Base-by-base conservation (phyloP, 148 eudicot genomes). In the Chenopodium formosanum region DNA sequence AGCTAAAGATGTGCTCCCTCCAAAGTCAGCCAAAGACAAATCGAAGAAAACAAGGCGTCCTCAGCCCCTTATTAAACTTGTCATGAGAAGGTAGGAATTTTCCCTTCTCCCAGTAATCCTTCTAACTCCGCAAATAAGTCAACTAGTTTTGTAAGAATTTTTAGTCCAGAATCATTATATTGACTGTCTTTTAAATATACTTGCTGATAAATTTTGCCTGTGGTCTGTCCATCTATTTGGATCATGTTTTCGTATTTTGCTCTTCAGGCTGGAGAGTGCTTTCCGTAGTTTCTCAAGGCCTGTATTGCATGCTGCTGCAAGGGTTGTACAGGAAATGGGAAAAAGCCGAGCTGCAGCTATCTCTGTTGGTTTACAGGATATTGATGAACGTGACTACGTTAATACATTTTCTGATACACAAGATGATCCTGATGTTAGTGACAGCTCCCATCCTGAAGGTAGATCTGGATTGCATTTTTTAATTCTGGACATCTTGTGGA, bases 321-420 rank as follows among this genome's bases (percentile, higher is more conserved):
- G 99, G 84, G 97, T 96, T 86, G 99, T 96, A 67, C 99, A 96
- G 85, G 99, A 96, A 86, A 96, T 96, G 98, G 98, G 99, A 71
- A 96, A 89, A 90, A 96, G 98, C 88, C 91, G 99, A 81, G 99
- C 99, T 74, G 99, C 99, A n/a, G 98, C 99, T 75, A 92, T 96
- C 90, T 84, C 98, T 80, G 87, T 94, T 74, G 99, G 99, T 77
- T 85, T 93, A 80, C 90, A 88, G 83, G 98, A 96, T 87, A 90
- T 96, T 88, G 98, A 96, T 83, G 99, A 96, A 86, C 95, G 94
- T 80, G 98, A 90, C 60, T 80, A 93, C 83, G 90, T 94, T 50
- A 92, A 89, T 82, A 82, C 92, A 46, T 88, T 81, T 86, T 84
- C 94, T 79, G 94, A 96, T 80, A 80, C 85, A 56, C 80, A 77